Base-by-base conservation (phyloP, 768 basidiomycete genomes). In the Boletus sp. region DNA sequence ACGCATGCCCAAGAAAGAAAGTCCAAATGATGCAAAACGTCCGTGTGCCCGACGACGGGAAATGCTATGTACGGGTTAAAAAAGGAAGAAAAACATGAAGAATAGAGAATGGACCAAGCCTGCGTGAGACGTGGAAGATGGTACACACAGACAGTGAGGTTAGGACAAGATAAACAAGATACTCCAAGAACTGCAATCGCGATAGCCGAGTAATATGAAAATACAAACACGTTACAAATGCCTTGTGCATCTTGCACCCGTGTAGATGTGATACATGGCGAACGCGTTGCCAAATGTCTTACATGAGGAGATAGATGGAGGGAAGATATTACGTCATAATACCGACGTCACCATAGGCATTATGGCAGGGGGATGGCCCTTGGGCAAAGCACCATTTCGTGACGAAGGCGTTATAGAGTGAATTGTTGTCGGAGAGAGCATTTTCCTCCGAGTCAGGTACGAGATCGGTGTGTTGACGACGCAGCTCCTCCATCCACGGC, bases 341-440 rank as follows among this genome's bases (percentile, higher is more conserved):
- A 11, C 50, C 64, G 5, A 52, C 55, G 5, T 54, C 56, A 10
- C 50, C 49, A 50, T 64, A 67, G 2, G n/a, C 17, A 28, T 49
- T 24, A 41, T 58, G 56, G 8, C 46, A 57, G 54, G 53, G 75
- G 52, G 63, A 75, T 66, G 68, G 68, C 51, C 46, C 77, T 61
- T 80, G 77, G 8, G 84, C 84, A 69, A 88, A 88, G 68, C 86
- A 87, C 86, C 86, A 88, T 66, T 85, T 81, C 53, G 74, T 64
- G 49, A 87, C 80, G 57, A 87, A 83, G 24, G 84, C 83, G 52
- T 86, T 79, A 63, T 87, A 87, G 15, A 72, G 70, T 30, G 73
- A 66, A 42, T 75, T 71, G 76, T 54, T 62, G 41, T 57, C 47
- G 7, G 41, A 17, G 12, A 55, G 7, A 10, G 29, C 41, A 10